Evolutionary conservation across 2,329 filamentous ascomycete species (phyloP), one percentile per base, ranked within the genome.

Genomic region (Chalara sp.): DNA sequence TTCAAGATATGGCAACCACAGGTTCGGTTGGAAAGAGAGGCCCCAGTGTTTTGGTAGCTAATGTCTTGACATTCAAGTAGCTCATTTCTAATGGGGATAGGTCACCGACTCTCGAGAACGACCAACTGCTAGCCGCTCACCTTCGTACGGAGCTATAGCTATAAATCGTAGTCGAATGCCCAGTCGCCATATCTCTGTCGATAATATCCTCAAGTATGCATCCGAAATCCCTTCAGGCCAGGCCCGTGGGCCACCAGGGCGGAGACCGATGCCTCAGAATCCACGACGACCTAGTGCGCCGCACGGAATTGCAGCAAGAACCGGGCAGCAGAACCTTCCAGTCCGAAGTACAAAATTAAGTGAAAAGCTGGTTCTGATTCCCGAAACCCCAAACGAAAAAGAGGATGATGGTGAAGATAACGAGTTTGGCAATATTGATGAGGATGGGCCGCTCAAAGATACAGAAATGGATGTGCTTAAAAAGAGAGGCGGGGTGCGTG

Each of bases 161-260:
- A 50, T 57, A 49, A 64, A 62, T 56, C 65, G 61, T 59, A 62
- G 60, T 57, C 69, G 61, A 51, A 67, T 61, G 58, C 74, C 77
- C 59, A 91, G 82, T 74, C 87, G 81, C 61, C 87, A 87, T 68
- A 89, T 97, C 65, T 84, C 83, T 1, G 92, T 99, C 68, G 93
- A 99, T 72, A 95, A 92, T 66, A 87, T 97, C 58, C 82, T 99
- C 5, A 90, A 95, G 67, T 89, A 95, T 72, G 86, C 90, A 53
- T 93, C 89, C 46, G 91, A 96, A 64, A 93, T 99, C 40, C 93
- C 93, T 1, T 97, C 93, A 0, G 91, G 90, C 62, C 92, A 96
- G 68, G 88, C 89, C 50, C 84, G 93, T 39, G 77, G 81, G 0
- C 86, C 87, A 1, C 84, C 5, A 44, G 72, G 75, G 32, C 69